A percentile compares a stretch with the other conserved stretches of the same genome.
phyloP scores from a whole-genome alignment of 768 basidiomycete genomes.

The Trametes maxima region DNA sequence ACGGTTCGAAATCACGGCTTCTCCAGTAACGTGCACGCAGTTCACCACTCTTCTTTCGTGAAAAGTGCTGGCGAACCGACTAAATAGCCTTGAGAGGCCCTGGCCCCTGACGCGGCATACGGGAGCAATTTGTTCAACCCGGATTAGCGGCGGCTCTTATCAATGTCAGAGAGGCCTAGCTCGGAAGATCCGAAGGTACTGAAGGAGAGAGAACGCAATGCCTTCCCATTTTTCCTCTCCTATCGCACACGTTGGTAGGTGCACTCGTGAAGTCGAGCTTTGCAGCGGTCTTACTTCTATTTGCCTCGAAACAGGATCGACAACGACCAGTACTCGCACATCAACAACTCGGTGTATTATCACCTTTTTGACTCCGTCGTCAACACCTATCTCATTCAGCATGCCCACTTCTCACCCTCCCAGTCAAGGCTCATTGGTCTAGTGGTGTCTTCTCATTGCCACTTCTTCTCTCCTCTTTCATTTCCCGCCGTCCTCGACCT shows the following conservation, averaged over 20 bases:
- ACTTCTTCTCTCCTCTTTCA: slow-evolving; percentile 74
- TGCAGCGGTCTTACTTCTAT: background rate
- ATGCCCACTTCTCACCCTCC: slow-evolving; percentile 57
- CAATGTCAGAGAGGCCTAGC: no score
- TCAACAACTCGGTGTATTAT: slow-evolving; percentile 83
- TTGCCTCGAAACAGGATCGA: slow-evolving; percentile 59
- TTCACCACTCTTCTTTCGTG: no score
- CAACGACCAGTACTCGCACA: slow-evolving; percentile 83
- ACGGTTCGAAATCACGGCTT: no score
- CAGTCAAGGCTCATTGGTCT: slow-evolving; percentile 65
- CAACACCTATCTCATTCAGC: slow-evolving; percentile 75
- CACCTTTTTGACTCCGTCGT: slow-evolving; percentile 82
- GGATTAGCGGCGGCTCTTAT: no score
- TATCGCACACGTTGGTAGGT: slow-evolving; percentile 74
- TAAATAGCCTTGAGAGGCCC: no score
- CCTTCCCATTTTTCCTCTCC: slow-evolving; percentile 61
- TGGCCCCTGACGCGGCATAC: no score
- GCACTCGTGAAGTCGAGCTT: background rate
- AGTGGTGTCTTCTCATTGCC: slow-evolving; percentile 76
- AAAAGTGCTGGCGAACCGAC: no score
- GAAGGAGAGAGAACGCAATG: slow-evolving; percentile 36
- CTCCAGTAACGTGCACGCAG: no score
- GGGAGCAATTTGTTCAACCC: no score
- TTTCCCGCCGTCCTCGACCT: slow-evolving; percentile 75
- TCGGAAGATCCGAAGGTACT: background rate